phyloP scores from a whole-genome alignment of 2,329 filamentous ascomycete species.

The Pseudocercospora eumusae region DNA sequence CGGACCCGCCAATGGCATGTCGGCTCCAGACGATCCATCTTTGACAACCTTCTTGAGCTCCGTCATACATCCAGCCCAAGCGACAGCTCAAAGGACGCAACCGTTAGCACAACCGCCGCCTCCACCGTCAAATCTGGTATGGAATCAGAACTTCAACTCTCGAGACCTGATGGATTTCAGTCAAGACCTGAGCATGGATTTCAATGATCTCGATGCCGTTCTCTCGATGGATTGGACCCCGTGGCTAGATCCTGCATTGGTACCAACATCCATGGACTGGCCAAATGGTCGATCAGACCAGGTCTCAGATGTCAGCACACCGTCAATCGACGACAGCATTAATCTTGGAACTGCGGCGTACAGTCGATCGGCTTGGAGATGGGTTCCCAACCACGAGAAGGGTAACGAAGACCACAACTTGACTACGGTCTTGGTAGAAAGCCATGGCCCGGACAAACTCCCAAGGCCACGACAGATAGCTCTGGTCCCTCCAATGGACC shows the following conservation, averaged over 20 bases:
- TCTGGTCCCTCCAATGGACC: slow-evolving; percentile 19
- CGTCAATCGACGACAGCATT: slow-evolving; percentile 28
- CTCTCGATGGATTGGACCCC: slow-evolving; percentile 23
- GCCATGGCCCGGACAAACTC: slow-evolving; percentile 20
- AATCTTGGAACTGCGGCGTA: slow-evolving; percentile 27
- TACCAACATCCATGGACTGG: slow-evolving; percentile 13
- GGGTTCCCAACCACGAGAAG: slow-evolving; percentile 25
- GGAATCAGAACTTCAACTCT: slow-evolving; percentile 24
- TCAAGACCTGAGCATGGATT: slow-evolving; percentile 28
- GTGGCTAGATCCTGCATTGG: slow-evolving; percentile 26
- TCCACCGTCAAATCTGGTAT: slow-evolving; percentile 12
- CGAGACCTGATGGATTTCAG: slow-evolving; percentile 30
- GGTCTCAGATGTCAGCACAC: slow-evolving; percentile 18
- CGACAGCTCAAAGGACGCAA: not conserved
- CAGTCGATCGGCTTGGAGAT: slow-evolving; percentile 27
- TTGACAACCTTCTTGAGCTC: slow-evolving; percentile 24
- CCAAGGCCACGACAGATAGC: slow-evolving; percentile 13
- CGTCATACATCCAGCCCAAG: slow-evolving; percentile 20
- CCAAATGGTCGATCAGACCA: slow-evolving; percentile 8
- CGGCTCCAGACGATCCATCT: slow-evolving; percentile 19
- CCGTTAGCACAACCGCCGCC: not conserved
- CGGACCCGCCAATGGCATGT: not conserved
- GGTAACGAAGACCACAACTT: slow-evolving; percentile 23
- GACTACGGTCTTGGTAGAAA: slow-evolving; percentile 23
- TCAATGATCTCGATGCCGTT: slow-evolving; percentile 26